A percentile compares a stretch with the other conserved stretches of the same genome.
Evolutionary conservation across 441 rosid genomes (phyloP).

Genomic region (Adansonia grandidieri): DNA sequence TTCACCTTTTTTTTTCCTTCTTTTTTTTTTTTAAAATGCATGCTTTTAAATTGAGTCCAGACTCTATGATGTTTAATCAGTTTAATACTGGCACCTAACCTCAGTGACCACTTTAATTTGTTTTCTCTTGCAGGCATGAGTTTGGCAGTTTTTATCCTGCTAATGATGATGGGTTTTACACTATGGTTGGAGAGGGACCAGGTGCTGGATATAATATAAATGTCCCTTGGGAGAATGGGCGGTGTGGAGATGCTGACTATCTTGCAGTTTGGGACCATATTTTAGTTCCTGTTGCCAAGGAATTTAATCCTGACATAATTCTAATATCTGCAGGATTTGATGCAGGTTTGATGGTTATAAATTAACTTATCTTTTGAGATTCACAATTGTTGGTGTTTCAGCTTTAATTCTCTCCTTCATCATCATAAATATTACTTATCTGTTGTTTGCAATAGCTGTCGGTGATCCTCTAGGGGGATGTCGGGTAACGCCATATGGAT

Average conservation of each 20-base stretch:
- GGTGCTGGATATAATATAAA: constrained; percentile 95
- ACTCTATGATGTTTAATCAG: constrained; percentile 10
- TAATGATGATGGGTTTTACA: constrained; percentile 75
- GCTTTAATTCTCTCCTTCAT: neutral
- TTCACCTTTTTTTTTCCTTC: neutral
- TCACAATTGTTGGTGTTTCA: constrained; percentile 9
- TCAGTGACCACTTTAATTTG: constrained; percentile 25
- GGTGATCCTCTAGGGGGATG: constrained; percentile 96
- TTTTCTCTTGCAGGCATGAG: constrained; percentile 71
- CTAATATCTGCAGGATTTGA: constrained; percentile 94
- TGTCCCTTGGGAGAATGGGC: constrained; percentile 92
- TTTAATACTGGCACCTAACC: neutral
- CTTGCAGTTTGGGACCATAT: constrained; percentile 95
- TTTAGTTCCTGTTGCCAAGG: constrained; percentile 80
- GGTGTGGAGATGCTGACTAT: constrained; percentile 93
- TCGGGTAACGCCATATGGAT: constrained; percentile 82
- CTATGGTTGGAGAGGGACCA: constrained; percentile 87
- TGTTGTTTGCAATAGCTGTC: constrained; percentile 58
- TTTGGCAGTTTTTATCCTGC: constrained; percentile 84
- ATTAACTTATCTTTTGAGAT: neutral
- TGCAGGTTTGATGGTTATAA: constrained; percentile 66
- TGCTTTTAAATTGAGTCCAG: constrained; percentile 17
- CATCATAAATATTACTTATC: constrained; percentile 11
- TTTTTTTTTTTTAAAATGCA: neutral
- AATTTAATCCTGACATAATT: constrained; percentile 80